Conservation (phyloP, 129 eudicot genomes). For the Tagetes erecta region DNA sequence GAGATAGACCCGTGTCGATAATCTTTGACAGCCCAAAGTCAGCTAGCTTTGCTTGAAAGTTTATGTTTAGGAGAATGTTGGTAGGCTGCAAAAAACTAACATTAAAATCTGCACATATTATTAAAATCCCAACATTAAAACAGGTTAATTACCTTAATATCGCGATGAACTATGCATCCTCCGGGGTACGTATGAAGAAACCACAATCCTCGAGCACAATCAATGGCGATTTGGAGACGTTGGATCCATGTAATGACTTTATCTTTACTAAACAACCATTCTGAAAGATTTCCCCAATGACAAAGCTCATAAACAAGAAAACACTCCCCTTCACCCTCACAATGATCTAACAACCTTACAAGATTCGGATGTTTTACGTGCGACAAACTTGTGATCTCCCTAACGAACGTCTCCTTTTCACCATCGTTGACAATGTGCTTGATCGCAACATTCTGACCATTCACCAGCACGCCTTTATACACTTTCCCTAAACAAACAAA, state of each 20-base stretch:
- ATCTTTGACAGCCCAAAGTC: slow-evolving; percentile 83
- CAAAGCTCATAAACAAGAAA: slow-evolving; percentile 81
- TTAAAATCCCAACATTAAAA: not conserved
- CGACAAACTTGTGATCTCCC: slow-evolving; percentile 71
- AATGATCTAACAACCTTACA: slow-evolving; percentile 63
- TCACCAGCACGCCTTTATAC: slow-evolving; percentile 58
- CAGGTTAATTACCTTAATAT: slow-evolving; percentile 55
- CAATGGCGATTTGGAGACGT: slow-evolving; percentile 72
- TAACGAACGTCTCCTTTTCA: slow-evolving; percentile 70
- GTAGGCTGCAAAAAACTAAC: slow-evolving; percentile 54
- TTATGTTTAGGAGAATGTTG: slow-evolving; percentile 60
- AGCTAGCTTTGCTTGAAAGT: slow-evolving; percentile 76
- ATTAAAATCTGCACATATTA: not conserved
- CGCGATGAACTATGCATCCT: slow-evolving; percentile 87
- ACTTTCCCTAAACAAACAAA: slow-evolving; percentile 59
- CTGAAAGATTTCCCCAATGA: slow-evolving; percentile 76
- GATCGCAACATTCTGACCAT: slow-evolving; percentile 66
- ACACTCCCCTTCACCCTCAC: slow-evolving; percentile 69
- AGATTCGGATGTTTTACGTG: slow-evolving; percentile 79
- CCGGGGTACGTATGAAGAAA: slow-evolving; percentile 75
- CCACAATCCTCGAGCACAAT: slow-evolving; percentile 80
- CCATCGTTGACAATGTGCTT: slow-evolving; percentile 77
- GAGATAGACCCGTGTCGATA: slow-evolving; percentile 58
- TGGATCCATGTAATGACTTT: slow-evolving; percentile 63
- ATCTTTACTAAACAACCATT: slow-evolving; percentile 76